Conservation (phyloP, 116 monocot genomes). For the Posidonia oceanica region DNA sequence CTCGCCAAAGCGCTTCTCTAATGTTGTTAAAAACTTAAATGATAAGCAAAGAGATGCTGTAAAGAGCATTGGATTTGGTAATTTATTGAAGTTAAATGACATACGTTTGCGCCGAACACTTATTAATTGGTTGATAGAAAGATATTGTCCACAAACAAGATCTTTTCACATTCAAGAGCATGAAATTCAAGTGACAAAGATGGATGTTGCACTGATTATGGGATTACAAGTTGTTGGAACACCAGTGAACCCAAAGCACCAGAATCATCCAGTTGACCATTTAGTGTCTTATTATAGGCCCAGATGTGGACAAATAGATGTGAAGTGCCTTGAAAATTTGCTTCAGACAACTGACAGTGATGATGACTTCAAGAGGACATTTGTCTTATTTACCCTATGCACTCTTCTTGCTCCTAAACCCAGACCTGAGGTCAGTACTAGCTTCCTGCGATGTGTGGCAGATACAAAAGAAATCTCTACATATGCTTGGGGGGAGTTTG, state of each 20-base stretch:
- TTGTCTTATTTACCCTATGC: conserved; percentile 7
- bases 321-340: conserved; percentile 4
- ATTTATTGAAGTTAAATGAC: background rate
- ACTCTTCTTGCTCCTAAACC: conserved; percentile 13
- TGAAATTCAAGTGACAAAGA: conserved; percentile 7
- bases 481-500: conserved; percentile 10
- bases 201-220: conserved; percentile 6
- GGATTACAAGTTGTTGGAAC: conserved; percentile 1
- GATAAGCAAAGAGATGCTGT: conserved; percentile 8
- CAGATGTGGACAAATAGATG: conserved; percentile 11
- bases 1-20: conserved; percentile 3
- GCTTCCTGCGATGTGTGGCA: conserved; percentile 2
- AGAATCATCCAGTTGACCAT: conserved; percentile 1
- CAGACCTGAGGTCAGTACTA: conserved; percentile 8
- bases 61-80: conserved; percentile 10
- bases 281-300: conserved; percentile 5
- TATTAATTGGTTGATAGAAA: conserved; percentile 6
- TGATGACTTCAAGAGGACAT: conserved; percentile 10
- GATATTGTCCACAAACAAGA: background rate
- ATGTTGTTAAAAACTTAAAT: conserved; percentile 4
- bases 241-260: background rate
- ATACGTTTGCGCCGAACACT: conserved; percentile 4
- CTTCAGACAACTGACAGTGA: conserved; percentile 4
- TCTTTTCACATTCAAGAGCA: conserved; percentile 1
- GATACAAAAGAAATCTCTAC: conserved; percentile 7